These are phyloP conservation scores for Mrakia gelida DNA, from an alignment of 768 basidiomycete species.

Conservation along the genomic window DNA sequence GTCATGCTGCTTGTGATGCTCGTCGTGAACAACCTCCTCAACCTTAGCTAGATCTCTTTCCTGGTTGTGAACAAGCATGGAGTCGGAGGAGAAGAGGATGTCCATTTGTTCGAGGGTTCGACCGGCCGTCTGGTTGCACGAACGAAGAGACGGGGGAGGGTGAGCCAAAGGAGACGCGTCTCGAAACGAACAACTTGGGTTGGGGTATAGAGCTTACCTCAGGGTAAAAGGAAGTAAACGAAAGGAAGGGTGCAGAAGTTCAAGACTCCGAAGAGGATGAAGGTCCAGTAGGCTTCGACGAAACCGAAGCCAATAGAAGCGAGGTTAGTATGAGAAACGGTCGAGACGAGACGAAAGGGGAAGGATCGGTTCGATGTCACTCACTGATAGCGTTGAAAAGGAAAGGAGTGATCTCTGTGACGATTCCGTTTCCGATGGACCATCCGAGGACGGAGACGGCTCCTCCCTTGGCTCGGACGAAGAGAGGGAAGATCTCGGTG, in stretches of 20 bases:
- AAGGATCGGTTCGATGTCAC: conserved; percentile 30
- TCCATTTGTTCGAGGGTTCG: conserved; percentile 26
- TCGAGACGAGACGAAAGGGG: conserved; percentile 25
- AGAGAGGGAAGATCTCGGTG: conserved; percentile 35
- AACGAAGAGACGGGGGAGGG: no score
- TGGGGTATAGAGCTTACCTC: no score
- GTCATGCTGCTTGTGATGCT: conserved; percentile 25
- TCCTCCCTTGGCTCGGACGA: conserved; percentile 35
- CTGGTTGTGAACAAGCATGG: conserved; percentile 29
- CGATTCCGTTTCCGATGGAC: conserved; percentile 34
- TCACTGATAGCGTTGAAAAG: conserved; percentile 34
- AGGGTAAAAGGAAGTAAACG: conserved; percentile 21
- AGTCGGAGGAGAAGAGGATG: conserved; percentile 21
- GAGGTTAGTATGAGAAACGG: neutral
- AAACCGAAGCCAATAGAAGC: no score
- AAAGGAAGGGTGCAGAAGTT: conserved; percentile 22
- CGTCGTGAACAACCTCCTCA: neutral
- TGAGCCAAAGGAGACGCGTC: no score
- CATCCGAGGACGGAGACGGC: conserved; percentile 33
- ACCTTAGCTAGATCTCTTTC: conserved; percentile 12
- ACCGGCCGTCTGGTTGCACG: conserved; percentile 6
- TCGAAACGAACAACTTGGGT: no score
- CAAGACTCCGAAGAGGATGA: conserved; percentile 29
- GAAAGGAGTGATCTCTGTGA: conserved; percentile 35
- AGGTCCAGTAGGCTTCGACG: conserved; percentile 20